Conservation (phyloP, 345 rosid species). For the Passiflora organensis region DNA sequence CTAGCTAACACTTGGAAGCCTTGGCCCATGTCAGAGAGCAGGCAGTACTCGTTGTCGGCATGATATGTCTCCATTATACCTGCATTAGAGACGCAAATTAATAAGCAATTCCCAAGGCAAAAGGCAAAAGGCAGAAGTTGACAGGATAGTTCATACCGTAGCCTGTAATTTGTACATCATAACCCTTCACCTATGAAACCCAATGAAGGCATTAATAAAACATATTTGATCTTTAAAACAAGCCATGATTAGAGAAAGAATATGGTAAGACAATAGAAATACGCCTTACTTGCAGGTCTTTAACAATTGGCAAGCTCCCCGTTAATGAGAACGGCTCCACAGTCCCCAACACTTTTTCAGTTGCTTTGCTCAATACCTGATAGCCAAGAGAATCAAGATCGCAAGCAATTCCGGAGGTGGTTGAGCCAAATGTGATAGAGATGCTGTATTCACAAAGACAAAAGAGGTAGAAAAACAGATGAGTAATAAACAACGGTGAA, state of each 20-base stretch:
- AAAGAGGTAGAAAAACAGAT: background rate
- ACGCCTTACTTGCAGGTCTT: slow-evolving; percentile 66
- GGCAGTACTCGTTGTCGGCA: slow-evolving; percentile 94
- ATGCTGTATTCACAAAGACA: slow-evolving; percentile 36
- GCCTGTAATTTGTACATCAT: slow-evolving; percentile 91
- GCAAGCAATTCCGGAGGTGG: slow-evolving; percentile 84
- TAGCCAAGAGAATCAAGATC: slow-evolving; percentile 82
- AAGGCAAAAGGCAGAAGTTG: background rate
- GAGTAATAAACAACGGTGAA: background rate
- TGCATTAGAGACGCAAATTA: slow-evolving; percentile 21
- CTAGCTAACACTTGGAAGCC: slow-evolving; percentile 70
- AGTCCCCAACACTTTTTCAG: slow-evolving; percentile 81
- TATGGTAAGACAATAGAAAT: slow-evolving; percentile 3
- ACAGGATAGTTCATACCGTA: slow-evolving; percentile 15
- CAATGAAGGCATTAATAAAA: slow-evolving; percentile 4
- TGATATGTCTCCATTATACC: slow-evolving; percentile 96
- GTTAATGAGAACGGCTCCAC: slow-evolving; percentile 94
- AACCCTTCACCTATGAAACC: slow-evolving; percentile 74
- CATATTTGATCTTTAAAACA: background rate
- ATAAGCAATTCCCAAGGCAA: background rate
- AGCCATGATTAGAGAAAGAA: background rate
- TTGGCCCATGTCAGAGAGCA: slow-evolving; percentile 85
- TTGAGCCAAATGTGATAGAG: slow-evolving; percentile 66
- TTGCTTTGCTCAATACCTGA: slow-evolving; percentile 82
- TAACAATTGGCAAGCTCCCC: slow-evolving; percentile 87